Percentiles rank a stretch among this genome's conserved stretches.
Evolutionary conservation across 2,329 filamentous ascomycete genomes (phyloP).

Genomic region (Dichotomopilus funicola): DNA sequence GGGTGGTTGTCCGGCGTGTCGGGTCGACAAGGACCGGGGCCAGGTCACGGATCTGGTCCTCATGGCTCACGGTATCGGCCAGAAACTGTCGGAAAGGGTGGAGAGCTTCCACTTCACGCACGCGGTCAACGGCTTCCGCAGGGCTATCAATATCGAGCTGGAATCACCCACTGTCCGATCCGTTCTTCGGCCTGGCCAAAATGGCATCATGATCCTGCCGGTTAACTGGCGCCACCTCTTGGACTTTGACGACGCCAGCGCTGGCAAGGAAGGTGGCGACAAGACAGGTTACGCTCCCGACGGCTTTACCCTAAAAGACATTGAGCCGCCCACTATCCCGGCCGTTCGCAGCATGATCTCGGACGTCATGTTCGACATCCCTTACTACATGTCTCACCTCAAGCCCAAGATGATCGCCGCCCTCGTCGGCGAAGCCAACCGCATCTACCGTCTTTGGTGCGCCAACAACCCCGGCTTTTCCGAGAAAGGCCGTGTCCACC

Average conservation of each 20-base stretch:
- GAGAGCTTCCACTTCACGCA: slow-evolving; percentile 98
- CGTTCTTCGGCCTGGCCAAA: slow-evolving; percentile 68
- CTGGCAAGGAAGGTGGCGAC: slow-evolving; percentile 46
- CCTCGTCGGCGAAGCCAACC: slow-evolving; percentile 82
- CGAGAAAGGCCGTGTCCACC: slow-evolving; percentile 74
- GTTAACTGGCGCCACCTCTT: slow-evolving; percentile 90
- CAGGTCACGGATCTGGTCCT: slow-evolving; percentile 82
- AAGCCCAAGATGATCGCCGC: slow-evolving; percentile 92
- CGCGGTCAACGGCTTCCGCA: slow-evolving; percentile 82
- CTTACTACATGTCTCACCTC: slow-evolving; percentile 94
- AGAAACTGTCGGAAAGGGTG: slow-evolving; percentile 89
- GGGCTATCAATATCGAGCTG: slow-evolving; percentile 80
- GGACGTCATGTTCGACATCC: slow-evolving; percentile 97
- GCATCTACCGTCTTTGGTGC: slow-evolving; percentile 94
- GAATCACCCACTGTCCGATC: slow-evolving; percentile 66
- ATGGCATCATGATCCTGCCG: slow-evolving; percentile 88
- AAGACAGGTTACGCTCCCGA: slow-evolving; percentile 48
- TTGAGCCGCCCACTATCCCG: slow-evolving; percentile 84
- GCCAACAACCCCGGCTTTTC: slow-evolving; percentile 84
- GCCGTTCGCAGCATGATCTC: slow-evolving; percentile 91
- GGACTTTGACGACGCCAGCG: slow-evolving; percentile 75
- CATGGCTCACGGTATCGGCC: slow-evolving; percentile 91
- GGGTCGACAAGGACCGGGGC: slow-evolving; percentile 55
- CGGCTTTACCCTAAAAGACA: slow-evolving; percentile 69
- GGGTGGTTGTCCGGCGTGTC: slow-evolving; percentile 50